Base-by-base conservation (phyloP, 139 green algal genomes). In the Picochlorum sp. region DNA sequence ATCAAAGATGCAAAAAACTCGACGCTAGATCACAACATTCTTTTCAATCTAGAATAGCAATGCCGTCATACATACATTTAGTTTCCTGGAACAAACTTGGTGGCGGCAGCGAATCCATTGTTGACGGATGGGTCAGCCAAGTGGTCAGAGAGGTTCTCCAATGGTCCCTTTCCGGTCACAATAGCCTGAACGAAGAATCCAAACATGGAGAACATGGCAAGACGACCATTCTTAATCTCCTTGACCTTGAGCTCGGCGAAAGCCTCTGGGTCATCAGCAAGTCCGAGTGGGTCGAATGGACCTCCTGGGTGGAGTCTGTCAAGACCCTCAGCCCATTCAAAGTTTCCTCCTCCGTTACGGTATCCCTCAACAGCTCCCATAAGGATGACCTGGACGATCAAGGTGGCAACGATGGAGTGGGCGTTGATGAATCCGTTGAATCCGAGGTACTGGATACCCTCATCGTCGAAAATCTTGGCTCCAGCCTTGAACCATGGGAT, bases 211-310 rank as follows among this genome's bases (percentile, higher is more conserved):
- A 96, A 86, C 88, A 94, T 95, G 45, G 89, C 86, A 13, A 96
- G 81, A 41, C 87, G 78, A 38, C 86, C 86, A 68, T 93, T 92
- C 76, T 89, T 90, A 77, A 92, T 85, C 82, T 94, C 86, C 83
- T 94, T 94, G 13, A 91, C 80, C 80, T 84, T 86, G 38, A 92
- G 84, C 83, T 94, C 86, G 61, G 88, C 83, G 47, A 95, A 83
- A 70, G 86, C 86, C 73, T 94, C 88, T 62, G 90, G 90, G 87
- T 96, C 90, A 79, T 96, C 90, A 82, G 90, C 90, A 72, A 96
- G 85, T 64, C 88, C 88, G 69, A 96, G 77, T 71, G 90, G 90
- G 86, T 97, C 90, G 65, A 90, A 89, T 58, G 58, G 41, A 60
- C 74, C 76, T 21, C 78, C 82, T 45, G 83, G 83, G 83, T 90